Conservation (phyloP, 1,284 basidiomycete genomes). For the Fomes fomentarius region DNA sequence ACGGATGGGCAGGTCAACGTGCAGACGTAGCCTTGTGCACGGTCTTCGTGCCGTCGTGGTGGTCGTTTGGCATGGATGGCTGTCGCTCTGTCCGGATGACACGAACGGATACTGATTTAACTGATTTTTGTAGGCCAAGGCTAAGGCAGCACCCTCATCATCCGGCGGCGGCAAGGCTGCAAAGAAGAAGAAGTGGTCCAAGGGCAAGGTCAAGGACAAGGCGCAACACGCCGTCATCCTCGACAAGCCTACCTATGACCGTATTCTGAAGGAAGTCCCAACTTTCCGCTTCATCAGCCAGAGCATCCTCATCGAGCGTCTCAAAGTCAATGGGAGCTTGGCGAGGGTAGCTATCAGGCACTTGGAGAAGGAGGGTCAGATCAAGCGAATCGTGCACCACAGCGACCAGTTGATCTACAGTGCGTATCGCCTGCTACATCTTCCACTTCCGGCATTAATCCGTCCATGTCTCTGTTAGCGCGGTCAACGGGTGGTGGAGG, state of each 20-base stretch:
- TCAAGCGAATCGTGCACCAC: constrained; percentile 98
- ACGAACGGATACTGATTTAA: constrained; percentile 18
- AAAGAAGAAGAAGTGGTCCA: constrained; percentile 99
- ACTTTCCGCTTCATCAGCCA: constrained; percentile 99
- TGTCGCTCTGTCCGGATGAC: constrained; percentile 26
- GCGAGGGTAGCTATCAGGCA: constrained; percentile 93
- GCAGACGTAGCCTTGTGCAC: constrained; percentile 2
- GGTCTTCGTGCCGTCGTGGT: constrained; percentile 8
- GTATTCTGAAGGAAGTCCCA: constrained; percentile 98
- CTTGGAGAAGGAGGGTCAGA: constrained; percentile 93
- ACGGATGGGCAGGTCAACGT: constrained; percentile 2
- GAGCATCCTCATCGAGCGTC: constrained; percentile 96
- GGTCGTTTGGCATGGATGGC: constrained; percentile 28
- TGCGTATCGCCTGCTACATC: constrained; percentile 45
- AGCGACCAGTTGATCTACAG: constrained; percentile 94
- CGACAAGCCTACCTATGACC: constrained; percentile 92
- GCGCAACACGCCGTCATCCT: constrained; percentile 93
- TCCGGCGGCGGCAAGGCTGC: constrained; percentile 79
- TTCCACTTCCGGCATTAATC: constrained; percentile 6
- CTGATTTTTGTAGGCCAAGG: constrained; percentile 62
- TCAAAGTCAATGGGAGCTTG: constrained; percentile 95
- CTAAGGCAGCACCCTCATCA: constrained; percentile 72
- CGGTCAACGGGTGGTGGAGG: constrained; percentile 56
- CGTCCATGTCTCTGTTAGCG: constrained; percentile 42
- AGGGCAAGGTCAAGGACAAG: constrained; percentile 99